A percentile compares a stretch with the other conserved stretches of the same genome.
phyloP scores from a whole-genome alignment of 345 rosid species.

The Orychophragmus violaceus region DNA sequence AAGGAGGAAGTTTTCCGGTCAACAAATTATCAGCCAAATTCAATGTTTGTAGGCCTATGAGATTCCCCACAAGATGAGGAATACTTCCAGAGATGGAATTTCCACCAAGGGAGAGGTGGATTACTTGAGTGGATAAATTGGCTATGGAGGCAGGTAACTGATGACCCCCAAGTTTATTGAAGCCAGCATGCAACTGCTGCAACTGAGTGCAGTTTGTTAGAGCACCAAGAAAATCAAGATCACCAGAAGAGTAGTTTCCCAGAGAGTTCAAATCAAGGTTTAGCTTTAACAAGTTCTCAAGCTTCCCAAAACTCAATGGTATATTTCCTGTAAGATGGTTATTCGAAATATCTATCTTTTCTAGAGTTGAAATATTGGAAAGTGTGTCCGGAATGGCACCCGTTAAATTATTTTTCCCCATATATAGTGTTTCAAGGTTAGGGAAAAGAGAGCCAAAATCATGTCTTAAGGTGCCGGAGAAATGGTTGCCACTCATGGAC shows the following conservation, averaged over 20 bases:
- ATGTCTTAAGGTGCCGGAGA: conserved; percentile 9
- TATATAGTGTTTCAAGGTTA: conserved; percentile 7
- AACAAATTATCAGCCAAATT: not conserved
- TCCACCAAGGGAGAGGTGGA: not conserved
- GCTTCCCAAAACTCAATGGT: conserved; percentile 15
- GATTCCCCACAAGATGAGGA: not conserved
- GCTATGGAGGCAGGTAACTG: not conserved
- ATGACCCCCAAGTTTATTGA: not conserved
- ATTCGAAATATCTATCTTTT: not conserved
- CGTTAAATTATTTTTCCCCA: conserved; percentile 5
- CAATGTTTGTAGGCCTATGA: not conserved
- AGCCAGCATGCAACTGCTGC: not conserved
- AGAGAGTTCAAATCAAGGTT: not conserved
- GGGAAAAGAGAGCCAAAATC: conserved; percentile 16
- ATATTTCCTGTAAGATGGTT: conserved; percentile 9
- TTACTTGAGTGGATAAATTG: conserved; percentile 3
- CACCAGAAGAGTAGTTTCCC: conserved; percentile 12
- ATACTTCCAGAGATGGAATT: conserved; percentile 10
- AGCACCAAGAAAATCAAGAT: conserved; percentile 11
- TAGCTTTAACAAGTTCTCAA: not conserved
- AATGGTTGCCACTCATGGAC: conserved; percentile 13
- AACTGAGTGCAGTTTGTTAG: conserved; percentile 1
- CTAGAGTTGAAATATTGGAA: conserved; percentile 4
- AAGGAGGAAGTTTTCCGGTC: conserved; percentile 5
- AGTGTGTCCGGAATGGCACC: conserved; percentile 13